These are phyloP conservation scores for Isatis tinctoria DNA, from an alignment of 345 rosid species.

Conservation along the genomic window DNA sequence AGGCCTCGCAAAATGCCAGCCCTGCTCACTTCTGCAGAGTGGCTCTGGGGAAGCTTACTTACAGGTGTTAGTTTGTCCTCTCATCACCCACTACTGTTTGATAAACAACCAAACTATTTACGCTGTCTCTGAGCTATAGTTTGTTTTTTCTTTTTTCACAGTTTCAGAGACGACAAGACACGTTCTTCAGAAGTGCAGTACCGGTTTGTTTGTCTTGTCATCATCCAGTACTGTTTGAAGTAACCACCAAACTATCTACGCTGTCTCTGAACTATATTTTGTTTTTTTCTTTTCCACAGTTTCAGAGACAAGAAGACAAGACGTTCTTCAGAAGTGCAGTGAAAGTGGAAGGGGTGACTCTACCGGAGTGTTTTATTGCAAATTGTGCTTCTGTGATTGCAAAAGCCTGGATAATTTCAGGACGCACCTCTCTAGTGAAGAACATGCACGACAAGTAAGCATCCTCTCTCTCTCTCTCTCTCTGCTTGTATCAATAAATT, in stretches of 20 bases:
- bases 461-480: background rate
- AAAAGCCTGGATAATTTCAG: background rate
- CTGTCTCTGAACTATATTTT: background rate
- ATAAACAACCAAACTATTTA: too few relatives aligned
- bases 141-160: too few relatives aligned
- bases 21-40: constrained; percentile 14
- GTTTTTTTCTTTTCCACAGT: background rate
- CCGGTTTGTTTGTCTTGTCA: background rate
- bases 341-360: too few relatives aligned
- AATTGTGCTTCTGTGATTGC: background rate
- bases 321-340: background rate
- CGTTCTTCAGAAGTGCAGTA: too few relatives aligned
- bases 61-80: background rate
- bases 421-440: background rate
- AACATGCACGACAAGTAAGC: background rate
- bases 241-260: background rate
- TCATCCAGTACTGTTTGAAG: background rate
- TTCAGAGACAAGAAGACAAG: background rate
- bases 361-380: background rate
- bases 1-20: background rate
- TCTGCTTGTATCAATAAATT: background rate
- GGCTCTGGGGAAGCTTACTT: constrained; percentile 15
- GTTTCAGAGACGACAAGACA: too few relatives aligned
- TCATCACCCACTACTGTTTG: too few relatives aligned
- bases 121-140: too few relatives aligned